These are phyloP conservation scores for Tuber magnatum DNA, from an alignment of 495 filamentous ascomycete species.

Conservation along the genomic window DNA sequence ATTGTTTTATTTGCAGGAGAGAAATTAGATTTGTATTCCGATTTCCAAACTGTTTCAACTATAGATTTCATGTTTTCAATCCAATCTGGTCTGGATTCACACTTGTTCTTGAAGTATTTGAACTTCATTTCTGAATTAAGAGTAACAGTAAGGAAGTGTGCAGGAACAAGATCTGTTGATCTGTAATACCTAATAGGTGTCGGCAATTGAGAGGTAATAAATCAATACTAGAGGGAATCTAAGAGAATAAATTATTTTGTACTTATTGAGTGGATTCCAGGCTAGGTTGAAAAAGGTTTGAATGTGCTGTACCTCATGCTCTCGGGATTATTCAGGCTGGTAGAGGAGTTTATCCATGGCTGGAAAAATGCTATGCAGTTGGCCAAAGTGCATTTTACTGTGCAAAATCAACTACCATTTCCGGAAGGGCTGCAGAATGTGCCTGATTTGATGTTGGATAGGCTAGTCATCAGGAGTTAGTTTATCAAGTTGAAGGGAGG, in stretches of 20 bases:
- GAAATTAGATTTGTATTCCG: no score
- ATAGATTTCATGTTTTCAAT: not conserved
- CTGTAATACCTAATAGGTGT: constrained; percentile 1
- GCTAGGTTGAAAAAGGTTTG: no score
- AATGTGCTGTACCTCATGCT: no score
- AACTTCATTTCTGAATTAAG: constrained; percentile 10
- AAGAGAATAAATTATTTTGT: no score
- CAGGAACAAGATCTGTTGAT: not conserved
- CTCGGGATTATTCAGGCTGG: no score
- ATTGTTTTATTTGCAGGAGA: no score
- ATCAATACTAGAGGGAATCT: no score
- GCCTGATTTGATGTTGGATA: constrained; percentile 4
- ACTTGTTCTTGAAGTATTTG: constrained; percentile 9
- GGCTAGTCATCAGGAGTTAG: constrained; percentile 18
- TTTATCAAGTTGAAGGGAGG: not conserved
- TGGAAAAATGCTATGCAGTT: constrained; percentile 8
- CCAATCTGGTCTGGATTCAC: not conserved
- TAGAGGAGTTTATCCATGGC: no score
- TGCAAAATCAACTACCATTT: constrained; percentile 10
- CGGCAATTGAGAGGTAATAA: constrained; percentile 10
- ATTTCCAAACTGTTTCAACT: no score
- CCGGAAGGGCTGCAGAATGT: constrained; percentile 16
- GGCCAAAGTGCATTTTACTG: not conserved
- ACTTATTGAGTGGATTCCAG: no score
- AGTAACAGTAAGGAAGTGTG: not conserved